These are phyloP conservation scores for Medicago ruthenica DNA, from an alignment of 306 rosid species.

Conservation along the genomic window DNA sequence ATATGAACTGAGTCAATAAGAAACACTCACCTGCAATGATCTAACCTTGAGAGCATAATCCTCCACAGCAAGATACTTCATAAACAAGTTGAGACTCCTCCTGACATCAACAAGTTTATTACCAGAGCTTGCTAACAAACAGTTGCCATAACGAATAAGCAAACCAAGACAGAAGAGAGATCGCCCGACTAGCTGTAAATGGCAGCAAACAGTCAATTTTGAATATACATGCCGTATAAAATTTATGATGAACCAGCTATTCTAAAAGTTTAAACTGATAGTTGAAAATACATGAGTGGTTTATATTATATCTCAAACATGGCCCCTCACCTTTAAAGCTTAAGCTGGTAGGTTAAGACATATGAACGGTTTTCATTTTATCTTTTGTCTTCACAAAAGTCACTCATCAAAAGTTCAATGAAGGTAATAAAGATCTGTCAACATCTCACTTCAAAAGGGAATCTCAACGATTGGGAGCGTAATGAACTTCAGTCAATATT, in stretches of 20 bases:
- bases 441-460: conserved; percentile 7
- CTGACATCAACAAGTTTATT: conserved; percentile 56
- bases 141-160: conserved; percentile 90
- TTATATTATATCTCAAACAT: conserved; percentile 10
- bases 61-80: conserved; percentile 70
- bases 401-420: neutral
- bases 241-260: conserved; percentile 8
- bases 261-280: neutral
- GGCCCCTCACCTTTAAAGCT: conserved; percentile 3
- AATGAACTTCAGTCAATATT: neutral
- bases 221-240: conserved; percentile 6
- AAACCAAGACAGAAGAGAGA: conserved; percentile 94
- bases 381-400: conserved; percentile 2
- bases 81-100: conserved; percentile 71
- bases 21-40: conserved; percentile 77
- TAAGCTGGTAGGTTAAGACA: neutral
- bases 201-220: conserved; percentile 43
- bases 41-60: conserved; percentile 77
- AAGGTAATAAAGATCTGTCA: conserved; percentile 17
- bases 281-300: conserved; percentile 3
- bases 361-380: neutral
- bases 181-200: conserved; percentile 79
- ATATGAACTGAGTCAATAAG: conserved; percentile 28
- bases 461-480: conserved; percentile 10
- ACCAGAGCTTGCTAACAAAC: conserved; percentile 62